phyloP scores from a whole-genome alignment of 2,329 filamentous ascomycete genomes.

The Penicillium sp. region DNA sequence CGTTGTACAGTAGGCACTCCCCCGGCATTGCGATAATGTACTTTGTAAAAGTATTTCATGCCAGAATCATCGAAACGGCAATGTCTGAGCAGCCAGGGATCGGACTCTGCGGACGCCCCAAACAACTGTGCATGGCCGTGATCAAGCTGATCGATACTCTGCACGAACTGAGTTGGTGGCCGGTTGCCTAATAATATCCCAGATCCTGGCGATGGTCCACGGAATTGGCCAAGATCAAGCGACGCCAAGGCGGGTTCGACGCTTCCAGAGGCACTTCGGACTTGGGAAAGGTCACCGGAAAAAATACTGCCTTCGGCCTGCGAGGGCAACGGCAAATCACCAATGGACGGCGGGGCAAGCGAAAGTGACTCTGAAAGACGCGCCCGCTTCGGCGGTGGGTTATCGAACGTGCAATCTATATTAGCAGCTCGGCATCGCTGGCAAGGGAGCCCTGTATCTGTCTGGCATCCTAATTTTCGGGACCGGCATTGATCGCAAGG shows the following conservation, averaged over 20 bases:
- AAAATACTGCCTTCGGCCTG: not conserved
- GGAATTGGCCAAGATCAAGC: conserved; percentile 14
- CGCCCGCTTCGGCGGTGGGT: conserved; percentile 24
- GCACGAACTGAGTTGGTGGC: conserved; percentile 25
- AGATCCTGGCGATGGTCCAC: conserved; percentile 15
- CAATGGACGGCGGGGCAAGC: conserved; percentile 7
- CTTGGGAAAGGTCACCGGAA: conserved; percentile 1
- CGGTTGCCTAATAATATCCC: conserved; percentile 18
- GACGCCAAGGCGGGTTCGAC: conserved; percentile 10
- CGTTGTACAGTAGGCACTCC: conserved; percentile 35
- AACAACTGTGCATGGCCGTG: conserved; percentile 31
- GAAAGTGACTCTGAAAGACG: conserved; percentile 12
- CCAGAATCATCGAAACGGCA: conserved; percentile 39
- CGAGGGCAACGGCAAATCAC: conserved; percentile 4
- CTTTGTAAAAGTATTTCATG: conserved; percentile 35
- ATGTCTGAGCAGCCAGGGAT: conserved; percentile 38
- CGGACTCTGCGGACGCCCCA: conserved; percentile 34
- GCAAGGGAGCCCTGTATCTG: conserved; percentile 23
- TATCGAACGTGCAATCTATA: conserved; percentile 26
- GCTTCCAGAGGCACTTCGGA: conserved; percentile 5
- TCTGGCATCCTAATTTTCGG: conserved; percentile 32
- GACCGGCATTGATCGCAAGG: conserved; percentile 35
- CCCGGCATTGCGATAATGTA: conserved; percentile 40
- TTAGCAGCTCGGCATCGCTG: conserved; percentile 26
- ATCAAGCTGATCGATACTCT: conserved; percentile 32